Percentiles rank a stretch among this genome's conserved stretches.
Conservation (phyloP, 306 rosid species). For the Trifolium pratense region DNA sequence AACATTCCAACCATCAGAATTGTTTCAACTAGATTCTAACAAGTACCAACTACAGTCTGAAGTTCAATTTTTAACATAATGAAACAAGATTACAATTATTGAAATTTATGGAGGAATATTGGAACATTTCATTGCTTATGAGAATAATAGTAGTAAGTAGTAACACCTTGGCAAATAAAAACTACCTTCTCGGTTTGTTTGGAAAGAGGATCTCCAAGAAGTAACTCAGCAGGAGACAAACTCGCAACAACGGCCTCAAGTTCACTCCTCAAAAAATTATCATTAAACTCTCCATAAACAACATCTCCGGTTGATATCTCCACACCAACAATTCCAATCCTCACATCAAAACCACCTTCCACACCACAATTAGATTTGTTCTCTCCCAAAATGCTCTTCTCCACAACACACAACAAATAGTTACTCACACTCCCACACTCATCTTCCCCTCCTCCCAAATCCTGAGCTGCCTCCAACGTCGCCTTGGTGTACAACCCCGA, state of each 20-base stretch:
- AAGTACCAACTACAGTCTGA: neutral
- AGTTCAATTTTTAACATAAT: constrained; percentile 12
- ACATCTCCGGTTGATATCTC: constrained; percentile 91
- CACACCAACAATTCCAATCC: constrained; percentile 72
- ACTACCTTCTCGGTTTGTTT: constrained; percentile 85
- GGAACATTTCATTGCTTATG: neutral
- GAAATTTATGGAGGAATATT: neutral
- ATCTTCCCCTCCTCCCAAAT: constrained; percentile 74
- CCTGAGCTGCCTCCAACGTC: constrained; percentile 81
- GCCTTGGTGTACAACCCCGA: constrained; percentile 91
- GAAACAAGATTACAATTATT: constrained; percentile 8
- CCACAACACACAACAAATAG: constrained; percentile 83
- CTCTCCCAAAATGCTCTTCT: constrained; percentile 57
- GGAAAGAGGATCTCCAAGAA: constrained; percentile 86
- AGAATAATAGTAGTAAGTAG: neutral
- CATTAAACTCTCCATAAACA: constrained; percentile 71
- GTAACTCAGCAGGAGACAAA: constrained; percentile 86
- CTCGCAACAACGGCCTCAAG: constrained; percentile 76
- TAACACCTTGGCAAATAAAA: constrained; percentile 26
- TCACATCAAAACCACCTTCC: constrained; percentile 63
- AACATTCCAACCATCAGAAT: constrained; percentile 5
- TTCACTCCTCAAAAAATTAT: constrained; percentile 69
- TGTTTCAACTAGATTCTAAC: neutral
- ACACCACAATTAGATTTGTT: constrained; percentile 47
- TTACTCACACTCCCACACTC: constrained; percentile 71